Evolutionary conservation across 2,329 filamentous ascomycete genomes (phyloP).

Genomic region (Fusarium pseudonygamai): DNA sequence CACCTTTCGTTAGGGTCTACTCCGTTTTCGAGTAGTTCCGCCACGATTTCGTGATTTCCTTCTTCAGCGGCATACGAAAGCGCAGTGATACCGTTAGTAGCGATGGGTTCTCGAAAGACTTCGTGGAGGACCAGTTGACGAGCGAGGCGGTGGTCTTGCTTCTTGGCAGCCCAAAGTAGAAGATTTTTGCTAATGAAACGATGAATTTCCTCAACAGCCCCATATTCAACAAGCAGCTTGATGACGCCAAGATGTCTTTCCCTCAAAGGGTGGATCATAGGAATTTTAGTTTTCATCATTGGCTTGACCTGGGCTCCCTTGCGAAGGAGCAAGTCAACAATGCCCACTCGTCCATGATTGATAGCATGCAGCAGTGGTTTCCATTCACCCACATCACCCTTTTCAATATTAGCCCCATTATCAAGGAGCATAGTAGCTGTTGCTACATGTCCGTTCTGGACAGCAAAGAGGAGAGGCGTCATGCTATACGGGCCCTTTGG

Average conservation of each 20-base stretch:
- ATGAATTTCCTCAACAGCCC: neutral
- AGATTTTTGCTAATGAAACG: neutral
- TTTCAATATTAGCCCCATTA: neutral
- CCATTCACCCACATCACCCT: rapidly evolving
- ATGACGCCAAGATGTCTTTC: neutral
- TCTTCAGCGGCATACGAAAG: neutral
- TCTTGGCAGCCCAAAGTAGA: neutral
- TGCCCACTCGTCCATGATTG: neutral
- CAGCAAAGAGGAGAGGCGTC: rapidly evolving
- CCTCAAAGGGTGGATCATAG: rapidly evolving
- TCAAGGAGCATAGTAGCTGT: neutral
- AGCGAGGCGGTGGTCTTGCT: neutral
- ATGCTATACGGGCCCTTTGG: rapidly evolving
- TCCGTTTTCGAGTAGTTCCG: neutral
- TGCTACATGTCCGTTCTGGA: neutral
- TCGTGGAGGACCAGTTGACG: rapidly evolving
- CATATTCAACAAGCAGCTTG: neutral
- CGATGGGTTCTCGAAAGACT: neutral
- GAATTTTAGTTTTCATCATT: rapidly evolving
- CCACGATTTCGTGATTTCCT: neutral
- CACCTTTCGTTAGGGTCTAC: neutral
- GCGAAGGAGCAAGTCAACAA: neutral
- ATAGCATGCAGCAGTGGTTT: neutral
- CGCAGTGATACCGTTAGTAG: neutral
- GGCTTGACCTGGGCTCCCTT: neutral